A percentile compares a stretch with the other conserved stretches of the same genome.
phyloP scores from a whole-genome alignment of 2,329 filamentous ascomycete species.

The Pseudogymnoascus sp. region DNA sequence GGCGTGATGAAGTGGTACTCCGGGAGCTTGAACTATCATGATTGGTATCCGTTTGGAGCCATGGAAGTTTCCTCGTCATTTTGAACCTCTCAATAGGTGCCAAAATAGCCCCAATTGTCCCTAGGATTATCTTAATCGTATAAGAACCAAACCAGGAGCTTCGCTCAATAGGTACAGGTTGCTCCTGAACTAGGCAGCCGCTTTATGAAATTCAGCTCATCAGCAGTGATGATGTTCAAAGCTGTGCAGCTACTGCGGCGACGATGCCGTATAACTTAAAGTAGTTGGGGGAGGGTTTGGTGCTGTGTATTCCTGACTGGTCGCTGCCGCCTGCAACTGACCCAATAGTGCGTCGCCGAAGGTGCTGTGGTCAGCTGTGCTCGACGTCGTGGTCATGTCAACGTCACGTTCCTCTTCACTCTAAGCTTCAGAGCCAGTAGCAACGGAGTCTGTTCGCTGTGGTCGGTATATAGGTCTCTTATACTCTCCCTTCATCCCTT shows the following conservation, averaged over 20 bases:
- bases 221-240: no score
- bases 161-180: background rate
- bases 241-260: background rate
- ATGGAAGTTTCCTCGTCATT: conserved; percentile 2
- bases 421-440: background rate
- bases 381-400: background rate
- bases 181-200: background rate
- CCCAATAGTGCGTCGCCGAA: background rate
- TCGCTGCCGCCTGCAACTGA: background rate
- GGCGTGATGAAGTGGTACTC: background rate
- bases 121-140: background rate
- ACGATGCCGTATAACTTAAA: background rate
- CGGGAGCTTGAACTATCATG: background rate
- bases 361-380: background rate
- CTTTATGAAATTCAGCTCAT: background rate
- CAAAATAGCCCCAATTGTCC: background rate
- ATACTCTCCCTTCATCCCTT: background rate
- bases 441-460: background rate
- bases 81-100: background rate
- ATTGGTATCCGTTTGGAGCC: background rate
- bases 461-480: background rate
- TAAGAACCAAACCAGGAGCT: background rate
- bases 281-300: background rate
- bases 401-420: background rate
- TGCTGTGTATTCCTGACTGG: background rate